These are phyloP conservation scores for Rosa lucieae DNA, from an alignment of 306 rosid genomes.

Conservation along the genomic window DNA sequence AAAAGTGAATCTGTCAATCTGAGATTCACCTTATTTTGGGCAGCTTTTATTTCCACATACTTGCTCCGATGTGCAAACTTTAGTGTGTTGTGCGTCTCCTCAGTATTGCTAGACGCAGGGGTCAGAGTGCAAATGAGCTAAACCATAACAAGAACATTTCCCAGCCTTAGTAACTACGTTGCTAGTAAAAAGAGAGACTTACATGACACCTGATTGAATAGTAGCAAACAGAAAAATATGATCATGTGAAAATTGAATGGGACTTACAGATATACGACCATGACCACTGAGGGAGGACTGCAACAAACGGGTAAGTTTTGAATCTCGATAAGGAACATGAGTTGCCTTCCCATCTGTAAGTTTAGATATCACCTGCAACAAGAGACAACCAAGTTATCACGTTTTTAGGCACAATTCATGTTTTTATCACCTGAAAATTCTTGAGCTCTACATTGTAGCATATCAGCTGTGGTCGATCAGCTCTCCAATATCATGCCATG, in stretches of 20 bases:
- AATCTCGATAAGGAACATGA: constrained; percentile 61
- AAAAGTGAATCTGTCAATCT: background rate
- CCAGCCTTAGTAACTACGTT: constrained; percentile 7
- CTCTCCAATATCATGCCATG: constrained; percentile 8
- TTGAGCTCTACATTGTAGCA: constrained; percentile 1
- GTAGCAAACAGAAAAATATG: background rate
- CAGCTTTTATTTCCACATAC: constrained; percentile 54
- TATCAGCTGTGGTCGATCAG: background rate
- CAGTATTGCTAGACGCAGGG: constrained; percentile 59
- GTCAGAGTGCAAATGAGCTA: constrained; percentile 61
- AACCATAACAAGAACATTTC: constrained; percentile 18
- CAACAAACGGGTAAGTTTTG: constrained; percentile 61
- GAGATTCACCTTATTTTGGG: constrained; percentile 54
- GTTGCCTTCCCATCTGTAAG: constrained; percentile 58
- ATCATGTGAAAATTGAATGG: background rate
- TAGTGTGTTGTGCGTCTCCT: constrained; percentile 58
- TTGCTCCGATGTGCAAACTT: constrained; percentile 67
- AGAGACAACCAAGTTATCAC: background rate
- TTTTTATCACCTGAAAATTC: background rate
- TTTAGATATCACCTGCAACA: constrained; percentile 57
- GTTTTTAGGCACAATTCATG: no score
- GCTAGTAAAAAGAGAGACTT: background rate
- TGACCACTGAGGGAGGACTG: constrained; percentile 63
- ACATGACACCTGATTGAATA: background rate
- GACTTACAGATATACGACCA: constrained; percentile 57